These are phyloP conservation scores for Solanum etuberosum DNA, from an alignment of 257 asterid genomes.

Conservation along the genomic window DNA sequence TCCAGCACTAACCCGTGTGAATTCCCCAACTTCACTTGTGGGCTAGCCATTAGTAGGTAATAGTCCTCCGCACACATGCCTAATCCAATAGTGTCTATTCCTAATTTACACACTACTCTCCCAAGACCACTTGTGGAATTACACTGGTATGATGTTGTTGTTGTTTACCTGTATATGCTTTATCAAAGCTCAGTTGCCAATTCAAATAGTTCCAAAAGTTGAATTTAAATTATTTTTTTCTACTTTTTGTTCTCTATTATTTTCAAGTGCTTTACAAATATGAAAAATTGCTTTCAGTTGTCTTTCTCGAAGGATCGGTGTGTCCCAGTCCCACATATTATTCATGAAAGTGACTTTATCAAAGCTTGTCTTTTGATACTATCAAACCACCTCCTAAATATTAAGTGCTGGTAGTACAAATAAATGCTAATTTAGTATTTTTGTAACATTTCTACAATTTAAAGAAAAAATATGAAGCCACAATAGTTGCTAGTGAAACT, in stretches of 20 bases:
- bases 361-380: not conserved
- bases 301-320: not conserved
- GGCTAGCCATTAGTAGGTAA: not conserved
- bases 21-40: not conserved
- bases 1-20: not conserved
- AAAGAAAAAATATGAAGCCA: not conserved
- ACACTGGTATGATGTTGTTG: not conserved
- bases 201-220: not conserved
- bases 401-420: not conserved
- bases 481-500: not conserved
- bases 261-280: not conserved
- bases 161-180: not conserved
- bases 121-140: not conserved
- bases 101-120: not conserved
- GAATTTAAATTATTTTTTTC: not conserved
- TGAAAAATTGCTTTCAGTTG: not conserved
- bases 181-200: not conserved
- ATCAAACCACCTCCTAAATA: not conserved
- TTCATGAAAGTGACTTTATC: not conserved
- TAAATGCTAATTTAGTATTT: not conserved
- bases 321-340: not conserved
- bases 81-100: not conserved
- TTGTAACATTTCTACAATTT: not conserved
- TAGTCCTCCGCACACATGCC: not conserved
- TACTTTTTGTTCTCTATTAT: not conserved